Conservation (phyloP, 2,329 filamentous ascomycete species). For the Ascochyta rabiei region DNA sequence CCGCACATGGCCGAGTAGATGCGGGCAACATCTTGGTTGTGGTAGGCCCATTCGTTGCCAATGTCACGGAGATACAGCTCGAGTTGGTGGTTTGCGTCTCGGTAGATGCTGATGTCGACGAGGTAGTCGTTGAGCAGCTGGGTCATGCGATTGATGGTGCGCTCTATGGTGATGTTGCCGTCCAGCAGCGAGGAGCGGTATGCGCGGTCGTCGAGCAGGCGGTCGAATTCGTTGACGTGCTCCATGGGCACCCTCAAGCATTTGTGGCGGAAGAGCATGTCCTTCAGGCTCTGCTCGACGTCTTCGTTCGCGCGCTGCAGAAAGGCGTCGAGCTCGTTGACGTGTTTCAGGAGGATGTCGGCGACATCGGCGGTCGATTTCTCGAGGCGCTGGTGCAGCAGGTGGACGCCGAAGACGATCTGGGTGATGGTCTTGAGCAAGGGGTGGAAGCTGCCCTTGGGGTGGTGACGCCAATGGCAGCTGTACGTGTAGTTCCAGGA, state of each 20-base stretch:
- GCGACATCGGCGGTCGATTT: conserved; percentile 90
- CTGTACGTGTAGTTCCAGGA: conserved; percentile 74
- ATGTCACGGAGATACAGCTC: conserved; percentile 75
- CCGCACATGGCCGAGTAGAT: conserved; percentile 91
- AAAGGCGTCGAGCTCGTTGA: conserved; percentile 92
- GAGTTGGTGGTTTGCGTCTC: conserved; percentile 77
- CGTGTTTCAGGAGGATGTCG: conserved; percentile 85
- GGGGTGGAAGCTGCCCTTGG: conserved; percentile 81
- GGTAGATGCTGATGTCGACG: conserved; percentile 78
- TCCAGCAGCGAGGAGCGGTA: conserved; percentile 84
- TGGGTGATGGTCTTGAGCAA: conserved; percentile 89
- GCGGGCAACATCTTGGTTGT: conserved; percentile 66
- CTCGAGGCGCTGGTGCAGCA: conserved; percentile 82
- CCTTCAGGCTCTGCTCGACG: conserved; percentile 75
- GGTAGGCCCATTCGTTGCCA: conserved; percentile 64
- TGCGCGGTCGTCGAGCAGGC: conserved; percentile 81
- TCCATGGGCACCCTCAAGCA: conserved; percentile 82
- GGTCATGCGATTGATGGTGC: conserved; percentile 81
- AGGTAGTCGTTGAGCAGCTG: conserved; percentile 76
- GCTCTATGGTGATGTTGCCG: conserved; percentile 89
- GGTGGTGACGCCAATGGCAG: conserved; percentile 75
- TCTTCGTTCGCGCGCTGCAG: conserved; percentile 86
- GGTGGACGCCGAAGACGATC: conserved; percentile 90
- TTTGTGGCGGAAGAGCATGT: conserved; percentile 73
- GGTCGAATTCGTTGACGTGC: conserved; percentile 81